phyloP scores from a whole-genome alignment of 768 basidiomycete genomes.

The Boletales sp. region DNA sequence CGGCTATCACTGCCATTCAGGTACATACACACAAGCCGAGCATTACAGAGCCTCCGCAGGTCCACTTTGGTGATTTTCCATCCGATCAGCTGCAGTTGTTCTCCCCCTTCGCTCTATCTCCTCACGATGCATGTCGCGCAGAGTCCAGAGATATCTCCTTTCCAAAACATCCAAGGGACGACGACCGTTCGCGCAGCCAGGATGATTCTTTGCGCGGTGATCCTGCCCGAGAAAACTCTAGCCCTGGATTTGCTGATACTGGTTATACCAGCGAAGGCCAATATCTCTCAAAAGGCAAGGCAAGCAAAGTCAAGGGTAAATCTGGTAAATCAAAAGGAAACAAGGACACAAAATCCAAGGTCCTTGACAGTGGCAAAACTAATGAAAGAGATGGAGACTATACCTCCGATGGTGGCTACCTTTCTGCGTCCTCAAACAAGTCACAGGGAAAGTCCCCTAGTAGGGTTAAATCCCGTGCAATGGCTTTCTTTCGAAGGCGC shows the following conservation, averaged over 20 bases:
- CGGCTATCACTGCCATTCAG: slow-evolving; percentile 14
- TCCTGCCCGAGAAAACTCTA: slow-evolving; percentile 11
- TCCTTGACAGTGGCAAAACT: slow-evolving; percentile 13
- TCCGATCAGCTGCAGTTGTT: slow-evolving; percentile 28
- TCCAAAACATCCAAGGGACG: slow-evolving; percentile 6
- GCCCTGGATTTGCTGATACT: slow-evolving; percentile 14
- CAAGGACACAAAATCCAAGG: slow-evolving; percentile 18
- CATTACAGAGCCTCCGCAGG: slow-evolving; percentile 26
- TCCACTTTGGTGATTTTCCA: slow-evolving; percentile 30
- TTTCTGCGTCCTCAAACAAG: slow-evolving; percentile 33
- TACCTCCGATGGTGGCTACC: slow-evolving; percentile 29
- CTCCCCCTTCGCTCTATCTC: slow-evolving; percentile 19
- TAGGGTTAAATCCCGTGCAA: slow-evolving; percentile 29
- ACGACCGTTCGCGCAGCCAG: slow-evolving; percentile 19
- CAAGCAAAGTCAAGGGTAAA: slow-evolving; percentile 19
- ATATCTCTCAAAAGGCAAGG: slow-evolving; percentile 26
- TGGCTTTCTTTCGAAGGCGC: slow-evolving; percentile 33
- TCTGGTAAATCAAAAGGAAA: slow-evolving; percentile 12
- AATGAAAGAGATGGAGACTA: slow-evolving; percentile 22
- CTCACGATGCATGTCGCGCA: neutral
- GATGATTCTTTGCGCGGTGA: slow-evolving; percentile 15
- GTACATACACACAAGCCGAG: slow-evolving; percentile 28
- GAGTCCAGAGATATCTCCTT: neutral
- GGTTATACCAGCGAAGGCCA: slow-evolving; percentile 32
- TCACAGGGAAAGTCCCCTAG: slow-evolving; percentile 27